Base-by-base conservation (phyloP, 2,329 filamentous ascomycete genomes). In the Ascochyta lentis region DNA sequence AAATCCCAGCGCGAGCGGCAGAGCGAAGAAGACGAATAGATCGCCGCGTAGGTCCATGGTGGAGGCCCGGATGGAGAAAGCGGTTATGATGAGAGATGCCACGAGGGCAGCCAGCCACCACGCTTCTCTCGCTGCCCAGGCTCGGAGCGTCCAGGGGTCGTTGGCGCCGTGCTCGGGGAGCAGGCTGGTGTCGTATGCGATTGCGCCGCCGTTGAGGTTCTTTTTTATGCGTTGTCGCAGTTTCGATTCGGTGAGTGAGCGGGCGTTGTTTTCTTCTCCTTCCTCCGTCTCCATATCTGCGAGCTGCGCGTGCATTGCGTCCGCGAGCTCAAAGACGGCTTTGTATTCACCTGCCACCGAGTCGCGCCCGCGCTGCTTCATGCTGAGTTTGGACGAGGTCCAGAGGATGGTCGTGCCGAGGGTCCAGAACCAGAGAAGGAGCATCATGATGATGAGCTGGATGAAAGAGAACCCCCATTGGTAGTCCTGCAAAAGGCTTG, bases 391-490 rank as follows among this genome's bases (percentile, higher is more conserved):
- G 1, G 60, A 37, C 6, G 48, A 35, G 2, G 57, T 24, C 35
- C 53, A 63, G 45, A 68, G 49, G 15, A 33, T 40, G 27, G 44
- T 49, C 1, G 56, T 58, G 16, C 63, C 63, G 1, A 54, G 7
- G 1, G 58, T 64, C 63, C 65, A 67, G 23, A 59, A 6, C 10
- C 55, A 35, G 2, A 61, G 38, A 3, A 64, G 33, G 2, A 60
- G 33, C 10, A 60, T 29, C 31, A 48, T 54, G 34, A 65, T 37
- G 31, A 38, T 49, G 6, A 68, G 51, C 26, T 65, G 58, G 7
- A 68, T 19, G 34, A 62, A 66, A 10, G 64, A 66, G 38, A 68
- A 68, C 9, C 65, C 65, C 65, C 64, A 68, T 44, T 64, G 26
- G 31, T 66, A 67, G 8, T 15, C 54, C 60, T 61, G 34, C 6